These are phyloP conservation scores for Daldinia sp. DNA, from an alignment of 2,329 filamentous ascomycete genomes.

Conservation along the genomic window DNA sequence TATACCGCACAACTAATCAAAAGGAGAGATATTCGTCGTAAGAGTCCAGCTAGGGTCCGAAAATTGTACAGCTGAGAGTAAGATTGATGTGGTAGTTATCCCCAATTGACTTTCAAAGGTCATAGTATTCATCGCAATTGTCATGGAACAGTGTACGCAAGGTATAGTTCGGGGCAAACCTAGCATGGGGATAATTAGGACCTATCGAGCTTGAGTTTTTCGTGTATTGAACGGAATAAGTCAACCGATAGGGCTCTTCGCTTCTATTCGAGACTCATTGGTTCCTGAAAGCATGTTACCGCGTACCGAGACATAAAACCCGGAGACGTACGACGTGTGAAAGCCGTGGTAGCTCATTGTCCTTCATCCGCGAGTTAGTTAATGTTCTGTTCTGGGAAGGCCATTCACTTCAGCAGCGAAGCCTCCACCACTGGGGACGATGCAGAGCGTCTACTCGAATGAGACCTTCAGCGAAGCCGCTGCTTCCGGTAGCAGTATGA, in stretches of 20 bases:
- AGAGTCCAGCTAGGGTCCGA: neutral
- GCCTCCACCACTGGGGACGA: neutral
- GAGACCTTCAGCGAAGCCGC: neutral
- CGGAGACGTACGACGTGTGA: conserved; percentile 38
- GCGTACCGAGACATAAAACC: conserved; percentile 44
- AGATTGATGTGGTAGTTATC: conserved; percentile 2
- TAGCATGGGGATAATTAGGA: neutral
- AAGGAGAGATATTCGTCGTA: neutral
- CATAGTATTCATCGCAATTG: conserved; percentile 24
- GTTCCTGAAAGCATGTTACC: conserved; percentile 31
- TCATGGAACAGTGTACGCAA: conserved; percentile 30
- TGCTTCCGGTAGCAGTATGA: neutral
- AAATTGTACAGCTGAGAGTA: conserved; percentile 5
- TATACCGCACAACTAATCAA: neutral
- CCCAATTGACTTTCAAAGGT: conserved; percentile 23
- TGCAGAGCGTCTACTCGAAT: neutral
- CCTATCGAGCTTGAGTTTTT: conserved; percentile 8
- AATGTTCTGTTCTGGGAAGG: neutral
- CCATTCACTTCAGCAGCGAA: neutral
- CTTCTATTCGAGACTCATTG: conserved; percentile 45
- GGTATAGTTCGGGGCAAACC: conserved; percentile 11
- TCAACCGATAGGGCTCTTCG: conserved; percentile 36
- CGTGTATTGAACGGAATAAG: conserved; percentile 21
- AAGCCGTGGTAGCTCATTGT: conserved; percentile 14
- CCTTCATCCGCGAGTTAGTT: conserved; percentile 2